Percentiles rank a stretch among this genome's conserved stretches.
phyloP scores from a whole-genome alignment of 2,329 filamentous ascomycete species.

The Diaporthe sp. region DNA sequence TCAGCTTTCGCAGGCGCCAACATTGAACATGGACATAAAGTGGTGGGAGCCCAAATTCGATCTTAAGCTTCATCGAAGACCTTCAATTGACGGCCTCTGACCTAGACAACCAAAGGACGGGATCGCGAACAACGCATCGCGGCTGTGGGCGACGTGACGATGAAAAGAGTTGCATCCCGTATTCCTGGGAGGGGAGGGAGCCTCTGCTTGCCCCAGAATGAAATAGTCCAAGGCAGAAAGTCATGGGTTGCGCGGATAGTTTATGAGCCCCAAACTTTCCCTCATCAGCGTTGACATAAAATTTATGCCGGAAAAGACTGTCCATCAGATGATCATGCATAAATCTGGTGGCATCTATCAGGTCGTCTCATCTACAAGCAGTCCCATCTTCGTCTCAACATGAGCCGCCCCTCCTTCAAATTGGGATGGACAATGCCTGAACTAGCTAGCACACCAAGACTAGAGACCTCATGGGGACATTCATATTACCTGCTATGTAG shows the following conservation, averaged over 20 bases:
- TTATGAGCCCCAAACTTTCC: neutral
- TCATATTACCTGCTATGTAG: neutral
- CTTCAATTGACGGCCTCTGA: neutral
- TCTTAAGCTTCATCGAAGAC: neutral
- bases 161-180: neutral
- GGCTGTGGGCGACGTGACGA: neutral
- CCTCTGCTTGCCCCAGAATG: too few species aligned
- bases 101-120: too few species aligned
- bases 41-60: neutral
- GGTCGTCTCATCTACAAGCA: neutral
- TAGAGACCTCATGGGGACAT: neutral
- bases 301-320: neutral
- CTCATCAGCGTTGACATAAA: neutral
- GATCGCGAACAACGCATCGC: neutral
- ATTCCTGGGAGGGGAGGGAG: too few species aligned
- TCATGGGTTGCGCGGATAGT: neutral
- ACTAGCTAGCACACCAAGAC: neutral
- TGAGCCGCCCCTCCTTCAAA: neutral
- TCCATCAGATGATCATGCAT: neutral
- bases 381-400: neutral
- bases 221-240: neutral
- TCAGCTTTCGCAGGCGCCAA: neutral
- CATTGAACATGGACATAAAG: too few species aligned
- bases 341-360: neutral
- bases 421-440: neutral